Conservation (phyloP, 2,329 filamentous ascomycete genomes). For the Fusarium clavum region DNA sequence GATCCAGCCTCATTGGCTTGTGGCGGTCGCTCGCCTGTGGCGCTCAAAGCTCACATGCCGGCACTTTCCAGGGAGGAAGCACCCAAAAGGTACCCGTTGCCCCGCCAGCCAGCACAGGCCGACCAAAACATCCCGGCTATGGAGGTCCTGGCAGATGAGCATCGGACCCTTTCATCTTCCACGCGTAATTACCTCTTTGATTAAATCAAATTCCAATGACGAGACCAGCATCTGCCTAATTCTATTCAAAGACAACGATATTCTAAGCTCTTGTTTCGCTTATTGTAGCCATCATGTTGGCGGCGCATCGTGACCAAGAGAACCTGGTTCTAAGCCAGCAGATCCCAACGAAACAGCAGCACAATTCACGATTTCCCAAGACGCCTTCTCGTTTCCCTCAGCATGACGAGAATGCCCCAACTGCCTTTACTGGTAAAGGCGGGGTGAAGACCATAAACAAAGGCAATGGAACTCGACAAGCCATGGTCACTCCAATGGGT, state of each 20-base stretch:
- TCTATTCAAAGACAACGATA: constrained; percentile 16
- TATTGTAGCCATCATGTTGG: constrained; percentile 69
- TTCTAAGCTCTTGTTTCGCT: constrained; percentile 20
- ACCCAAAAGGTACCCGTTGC: constrained; percentile 43
- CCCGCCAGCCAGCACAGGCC: constrained; percentile 44
- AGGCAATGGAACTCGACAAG: constrained; percentile 60
- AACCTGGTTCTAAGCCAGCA: constrained; percentile 84
- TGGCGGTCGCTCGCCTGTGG: constrained; percentile 45
- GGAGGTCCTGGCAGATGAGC: constrained; percentile 13
- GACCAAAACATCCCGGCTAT: constrained; percentile 40
- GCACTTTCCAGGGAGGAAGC: constrained; percentile 24
- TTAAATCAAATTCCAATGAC: constrained; percentile 25
- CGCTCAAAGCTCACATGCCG: constrained; percentile 32
- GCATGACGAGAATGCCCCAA: constrained; percentile 83
- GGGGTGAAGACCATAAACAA: constrained; percentile 64
- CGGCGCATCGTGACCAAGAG: constrained; percentile 85
- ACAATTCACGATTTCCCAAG: constrained; percentile 81
- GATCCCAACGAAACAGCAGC: constrained; percentile 78
- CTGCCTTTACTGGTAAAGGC: constrained; percentile 57
- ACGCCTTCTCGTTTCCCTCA: constrained; percentile 82
- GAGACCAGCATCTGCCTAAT: constrained; percentile 25
- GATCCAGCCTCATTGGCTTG: constrained; percentile 47
- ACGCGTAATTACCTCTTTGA: constrained; percentile 37
- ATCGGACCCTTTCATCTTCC: constrained; percentile 29
- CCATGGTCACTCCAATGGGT: constrained; percentile 85